Evolutionary conservation across 495 filamentous ascomycete genomes (phyloP).

Genomic region (Sabuloglossum arenarium): DNA sequence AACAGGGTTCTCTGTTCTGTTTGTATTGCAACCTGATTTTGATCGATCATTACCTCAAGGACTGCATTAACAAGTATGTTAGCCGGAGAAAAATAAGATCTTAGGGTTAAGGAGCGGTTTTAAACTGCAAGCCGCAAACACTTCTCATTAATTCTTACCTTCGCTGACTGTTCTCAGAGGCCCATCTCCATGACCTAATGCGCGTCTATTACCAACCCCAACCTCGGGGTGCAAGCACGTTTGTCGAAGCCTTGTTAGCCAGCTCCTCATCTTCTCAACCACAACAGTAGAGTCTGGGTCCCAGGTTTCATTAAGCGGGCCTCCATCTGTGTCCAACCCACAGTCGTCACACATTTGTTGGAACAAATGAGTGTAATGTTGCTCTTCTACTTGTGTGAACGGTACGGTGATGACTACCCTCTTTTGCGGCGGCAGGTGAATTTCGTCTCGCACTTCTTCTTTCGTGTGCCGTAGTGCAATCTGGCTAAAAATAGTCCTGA

Average conservation of each 20-base stretch:
- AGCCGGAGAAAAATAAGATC: background rate
- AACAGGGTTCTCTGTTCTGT: constrained; percentile 46
- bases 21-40: constrained; percentile 40
- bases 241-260: constrained; percentile 54
- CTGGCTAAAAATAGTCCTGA: constrained; percentile 39
- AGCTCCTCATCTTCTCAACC: constrained; percentile 45
- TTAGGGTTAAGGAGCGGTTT: no score
- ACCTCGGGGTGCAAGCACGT: constrained; percentile 74
- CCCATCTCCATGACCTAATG: constrained; percentile 39
- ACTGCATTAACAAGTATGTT: constrained; percentile 21
- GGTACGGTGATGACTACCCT: constrained; percentile 75
- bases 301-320: constrained; percentile 37
- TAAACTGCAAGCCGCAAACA: no score
- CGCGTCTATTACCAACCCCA: constrained; percentile 42
- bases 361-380: constrained; percentile 57
- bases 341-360: constrained; percentile 48
- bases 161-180: constrained; percentile 62
- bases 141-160: no score
- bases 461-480: constrained; percentile 79
- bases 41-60: constrained; percentile 72
- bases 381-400: constrained; percentile 73
- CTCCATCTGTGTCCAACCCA: constrained; percentile 41
- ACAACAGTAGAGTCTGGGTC: constrained; percentile 31
- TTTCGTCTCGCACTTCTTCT: constrained; percentile 49
- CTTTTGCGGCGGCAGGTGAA: constrained; percentile 52